These are phyloP conservation scores for Cystobasidium tubakii DNA, from an alignment of 768 basidiomycete species.

Conservation along the genomic window DNA sequence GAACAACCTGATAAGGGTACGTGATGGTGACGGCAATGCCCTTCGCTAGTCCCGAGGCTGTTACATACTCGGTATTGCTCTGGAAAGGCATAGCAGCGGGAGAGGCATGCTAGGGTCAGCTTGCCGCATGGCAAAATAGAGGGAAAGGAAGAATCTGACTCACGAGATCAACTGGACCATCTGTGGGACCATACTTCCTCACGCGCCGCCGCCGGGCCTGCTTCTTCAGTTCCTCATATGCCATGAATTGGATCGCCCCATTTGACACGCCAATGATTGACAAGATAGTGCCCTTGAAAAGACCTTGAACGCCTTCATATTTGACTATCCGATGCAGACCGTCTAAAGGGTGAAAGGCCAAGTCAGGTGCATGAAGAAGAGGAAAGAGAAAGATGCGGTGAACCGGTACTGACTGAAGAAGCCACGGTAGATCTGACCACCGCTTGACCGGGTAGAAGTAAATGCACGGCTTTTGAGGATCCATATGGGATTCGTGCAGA, in stretches of 20 bases:
- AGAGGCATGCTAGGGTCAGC: too few species aligned
- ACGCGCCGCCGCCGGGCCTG: conserved; percentile 59
- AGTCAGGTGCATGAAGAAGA: too few species aligned
- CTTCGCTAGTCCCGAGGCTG: conserved; percentile 89
- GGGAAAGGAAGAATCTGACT: conserved; percentile 51
- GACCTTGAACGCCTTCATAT: conserved; percentile 68
- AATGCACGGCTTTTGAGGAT: conserved; percentile 97
- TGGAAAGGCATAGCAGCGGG: conserved; percentile 48
- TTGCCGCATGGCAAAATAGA: too few species aligned
- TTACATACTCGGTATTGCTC: conserved; percentile 84
- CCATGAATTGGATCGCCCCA: conserved; percentile 90
- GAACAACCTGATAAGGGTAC: conserved; percentile 95
- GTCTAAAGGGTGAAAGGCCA: too few species aligned
- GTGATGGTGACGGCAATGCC: conserved; percentile 72
- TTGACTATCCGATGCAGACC: conserved; percentile 67
- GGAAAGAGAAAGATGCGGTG: background rate
- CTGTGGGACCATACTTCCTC: conserved; percentile 49
- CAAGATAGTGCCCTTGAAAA: conserved; percentile 79
- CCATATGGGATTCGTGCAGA: conserved; percentile 97
- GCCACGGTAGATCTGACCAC: conserved; percentile 66
- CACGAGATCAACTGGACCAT: conserved; percentile 79
- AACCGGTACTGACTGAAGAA: conserved; percentile 40
- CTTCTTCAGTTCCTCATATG: conserved; percentile 89
- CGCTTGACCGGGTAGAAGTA: conserved; percentile 60
- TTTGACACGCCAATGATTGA: conserved; percentile 89